Evolutionary conservation across 2,329 filamentous ascomycete species (phyloP), one percentile per base, ranked within the genome.

Genomic region (Diaporthe longicolla): DNA sequence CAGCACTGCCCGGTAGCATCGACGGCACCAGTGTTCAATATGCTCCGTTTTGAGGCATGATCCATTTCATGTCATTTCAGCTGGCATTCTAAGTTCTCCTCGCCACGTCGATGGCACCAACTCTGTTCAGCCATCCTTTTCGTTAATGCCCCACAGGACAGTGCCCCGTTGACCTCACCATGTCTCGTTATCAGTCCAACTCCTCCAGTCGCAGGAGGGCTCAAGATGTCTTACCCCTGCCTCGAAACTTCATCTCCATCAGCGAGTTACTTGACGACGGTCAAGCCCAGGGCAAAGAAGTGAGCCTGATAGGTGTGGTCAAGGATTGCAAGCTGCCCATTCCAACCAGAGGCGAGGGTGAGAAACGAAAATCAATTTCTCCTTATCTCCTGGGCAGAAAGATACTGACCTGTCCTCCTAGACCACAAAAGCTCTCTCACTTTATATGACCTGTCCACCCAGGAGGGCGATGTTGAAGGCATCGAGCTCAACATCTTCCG

Each of bases 241-340:
- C 87, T 4, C 72, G 80, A 2, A 82, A 82, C 50, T 89, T 90
- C 77, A 78, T 73, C 10, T 70, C 79, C 17, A 81, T 87, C 77
- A 79, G 83, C 76, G 80, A 86, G 40, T 79, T 90, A 26, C 78
- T 91, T 75, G 82, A 87, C 68, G 82, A 81, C 26, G 79, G 81
- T 32, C 72, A 82, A 59, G 61, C 76, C 11, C 21, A 77, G 35
- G 76, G 79, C 37, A 77, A 55, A 2, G 73, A 84, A 8, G 84
- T 92, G 76, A 92, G 86, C 82, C 83, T 97, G 54, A 88, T 95
- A 68, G 95, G 94, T 1, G 82, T 96, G 6, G 89, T 96, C 4
- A 89, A 90, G 69, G 93, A 96, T 77, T 87, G 87, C 65, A 87
- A 90, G 73, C 82, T 86, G 0, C 89, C 90, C 0, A 85, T 84